Base-by-base conservation (phyloP, 176 grass and related monocot species). In the Carex littledalei region DNA sequence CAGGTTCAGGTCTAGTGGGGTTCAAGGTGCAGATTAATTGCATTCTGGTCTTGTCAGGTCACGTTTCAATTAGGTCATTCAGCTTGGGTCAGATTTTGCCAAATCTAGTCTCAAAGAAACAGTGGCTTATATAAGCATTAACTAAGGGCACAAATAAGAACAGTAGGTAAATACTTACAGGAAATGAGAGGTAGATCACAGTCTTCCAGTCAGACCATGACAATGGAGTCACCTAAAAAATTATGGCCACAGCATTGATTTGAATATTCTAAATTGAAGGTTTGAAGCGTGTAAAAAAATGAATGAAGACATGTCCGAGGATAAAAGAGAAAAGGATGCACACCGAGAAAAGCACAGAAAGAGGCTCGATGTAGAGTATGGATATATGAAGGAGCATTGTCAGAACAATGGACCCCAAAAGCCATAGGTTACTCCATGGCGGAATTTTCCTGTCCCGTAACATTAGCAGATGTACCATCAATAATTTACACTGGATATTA, bases 351-450 rank as follows among this genome's bases (percentile, higher is more conserved):
- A 98, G 96, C 31, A 87, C 72, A 67, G 96, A 92, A 76, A 98
- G 88, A 26, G 96, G 87, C 85, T 98, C 87, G 66, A 89, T 85
- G 74, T 98, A 98, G 24, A 98, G 86, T 75, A 98, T 94, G 65
- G 92, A 79, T 63, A 88, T 35, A 79, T 98, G 96, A 73, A 98
- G 90, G 61, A 98, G 75, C 93, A 98, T 99, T 21, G 93, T 99
- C 64, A 99, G 71, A 89, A 94, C 74, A 87, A 95, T 95, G 11
- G 96, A 95, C 67, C 86, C 96, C 88, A 99, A 72, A 75, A 99
- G 93, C 96, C 96, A 99, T 60, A 87, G 53, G 84, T 99, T 99
- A 86, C 93, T 99, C 96, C 96, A 99, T 79, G 96, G 96, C 7
- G 53, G 88, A 87, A 95, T 95, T n/a, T 90, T 87, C 85, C 96